A percentile compares a stretch with the other conserved stretches of the same genome.
Conservation (phyloP, 2,329 filamentous ascomycete species). For the Saccharata proteae region DNA sequence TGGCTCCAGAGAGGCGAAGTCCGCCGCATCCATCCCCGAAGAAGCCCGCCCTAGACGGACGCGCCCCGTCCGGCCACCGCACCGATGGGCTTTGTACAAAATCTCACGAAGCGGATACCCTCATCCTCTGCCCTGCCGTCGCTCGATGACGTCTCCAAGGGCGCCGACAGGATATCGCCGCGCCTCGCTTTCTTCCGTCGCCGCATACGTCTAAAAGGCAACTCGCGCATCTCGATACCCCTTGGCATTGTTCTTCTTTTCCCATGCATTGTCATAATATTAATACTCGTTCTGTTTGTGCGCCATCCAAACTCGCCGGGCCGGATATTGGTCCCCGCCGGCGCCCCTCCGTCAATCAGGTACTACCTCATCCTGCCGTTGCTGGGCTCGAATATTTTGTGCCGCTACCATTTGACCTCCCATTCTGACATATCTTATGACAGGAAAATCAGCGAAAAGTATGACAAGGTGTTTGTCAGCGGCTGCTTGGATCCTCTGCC, state of each 20-base stretch:
- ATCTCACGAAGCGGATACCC: slow-evolving; percentile 34
- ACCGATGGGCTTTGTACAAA: slow-evolving; percentile 31
- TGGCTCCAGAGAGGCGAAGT: slow-evolving; percentile 11
- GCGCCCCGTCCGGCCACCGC: slow-evolving; percentile 9
- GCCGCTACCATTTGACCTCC: neutral
- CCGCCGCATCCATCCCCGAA: slow-evolving; percentile 4
- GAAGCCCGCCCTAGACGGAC: slow-evolving; percentile 7
- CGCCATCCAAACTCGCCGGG: slow-evolving; percentile 75
- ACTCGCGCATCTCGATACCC: slow-evolving; percentile 85
- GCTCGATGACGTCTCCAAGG: slow-evolving; percentile 30
- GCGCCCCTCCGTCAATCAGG: slow-evolving; percentile 81
- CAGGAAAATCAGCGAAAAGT: slow-evolving; percentile 91
- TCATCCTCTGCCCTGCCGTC: slow-evolving; percentile 29
- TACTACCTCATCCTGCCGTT: slow-evolving; percentile 32
- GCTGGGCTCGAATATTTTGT: neutral
- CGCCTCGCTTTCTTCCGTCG: slow-evolving; percentile 71
- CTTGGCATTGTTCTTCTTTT: slow-evolving; percentile 88
- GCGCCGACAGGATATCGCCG: slow-evolving; percentile 31
- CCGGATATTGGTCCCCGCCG: slow-evolving; percentile 74
- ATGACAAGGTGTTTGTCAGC: slow-evolving; percentile 91
- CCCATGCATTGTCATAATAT: slow-evolving; percentile 77
- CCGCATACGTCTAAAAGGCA: slow-evolving; percentile 78
- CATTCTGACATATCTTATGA: slow-evolving; percentile 6
- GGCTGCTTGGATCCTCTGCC: slow-evolving; percentile 75
- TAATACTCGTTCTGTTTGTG: slow-evolving; percentile 83